A percentile compares a stretch with the other conserved stretches of the same genome.
Conservation (phyloP, 176 grass and related monocot species). For the Carex scoparia region DNA sequence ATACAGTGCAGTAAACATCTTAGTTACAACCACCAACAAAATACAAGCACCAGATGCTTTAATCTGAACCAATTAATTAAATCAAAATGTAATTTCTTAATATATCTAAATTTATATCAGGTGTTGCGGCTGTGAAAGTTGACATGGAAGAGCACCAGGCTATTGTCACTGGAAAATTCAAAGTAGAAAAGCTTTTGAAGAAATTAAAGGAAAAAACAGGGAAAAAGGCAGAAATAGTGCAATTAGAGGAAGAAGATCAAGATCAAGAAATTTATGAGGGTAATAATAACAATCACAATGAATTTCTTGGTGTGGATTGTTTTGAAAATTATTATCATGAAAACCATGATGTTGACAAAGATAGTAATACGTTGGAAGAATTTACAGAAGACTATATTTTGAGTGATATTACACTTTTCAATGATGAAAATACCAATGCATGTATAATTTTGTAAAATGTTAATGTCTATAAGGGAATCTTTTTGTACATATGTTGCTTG, state of each 20-base stretch:
- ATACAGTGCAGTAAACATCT: neutral
- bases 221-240: slow-evolving; percentile 31
- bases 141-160: slow-evolving; percentile 27
- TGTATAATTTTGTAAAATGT: slow-evolving; percentile 28
- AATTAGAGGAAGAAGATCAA: neutral
- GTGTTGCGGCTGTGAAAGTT: slow-evolving; percentile 25
- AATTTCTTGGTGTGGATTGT: neutral
- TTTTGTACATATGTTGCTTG: neutral
- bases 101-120: slow-evolving; percentile 2
- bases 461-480: neutral
- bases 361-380: neutral
- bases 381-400: slow-evolving; percentile 3
- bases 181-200: slow-evolving; percentile 29
- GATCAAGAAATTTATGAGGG: neutral
- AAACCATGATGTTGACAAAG: neutral
- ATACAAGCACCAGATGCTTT: neutral
- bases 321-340: neutral
- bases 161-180: slow-evolving; percentile 19
- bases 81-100: neutral
- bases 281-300: neutral
- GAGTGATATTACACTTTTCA: slow-evolving; percentile 24
- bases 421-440: slow-evolving; percentile 42
- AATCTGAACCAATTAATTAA: neutral
- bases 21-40: neutral
- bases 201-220: slow-evolving; percentile 37